phyloP scores from a whole-genome alignment of 345 rosid genomes.

The Raphanus raphanistrum region DNA sequence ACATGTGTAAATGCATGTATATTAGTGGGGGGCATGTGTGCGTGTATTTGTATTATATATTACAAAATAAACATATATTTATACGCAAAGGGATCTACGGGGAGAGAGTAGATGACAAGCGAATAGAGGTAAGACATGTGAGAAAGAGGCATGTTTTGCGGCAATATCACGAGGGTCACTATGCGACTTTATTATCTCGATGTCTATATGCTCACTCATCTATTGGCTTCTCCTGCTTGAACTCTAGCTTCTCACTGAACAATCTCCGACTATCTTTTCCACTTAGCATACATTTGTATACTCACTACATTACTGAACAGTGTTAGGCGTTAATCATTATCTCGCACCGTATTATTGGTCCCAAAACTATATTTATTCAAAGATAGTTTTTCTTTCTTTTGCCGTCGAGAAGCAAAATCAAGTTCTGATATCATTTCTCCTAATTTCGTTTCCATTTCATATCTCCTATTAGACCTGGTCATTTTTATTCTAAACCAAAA shows the following conservation, averaged over 20 bases:
- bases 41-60: constrained; percentile 17
- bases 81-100: constrained; percentile 27
- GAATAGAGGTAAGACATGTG: constrained; percentile 36
- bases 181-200: constrained; percentile 24
- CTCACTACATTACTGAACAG: not conserved
- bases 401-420: not conserved
- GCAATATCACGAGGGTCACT: constrained; percentile 41
- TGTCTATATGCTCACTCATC: constrained; percentile 20
- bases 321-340: not conserved
- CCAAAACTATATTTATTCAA: not conserved
- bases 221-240: constrained; percentile 38
- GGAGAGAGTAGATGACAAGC: constrained; percentile 28
- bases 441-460: not conserved
- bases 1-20: constrained; percentile 33
- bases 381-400: not conserved
- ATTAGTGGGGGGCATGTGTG: constrained; percentile 33
- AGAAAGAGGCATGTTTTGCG: constrained; percentile 35
- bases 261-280: constrained; percentile 23
- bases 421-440: not conserved
- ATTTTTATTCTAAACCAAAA: too few species aligned
- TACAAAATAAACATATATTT: constrained; percentile 4
- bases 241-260: constrained; percentile 30
- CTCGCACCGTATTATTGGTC: not conserved
- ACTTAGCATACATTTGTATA: not conserved
- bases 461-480: too few species aligned